A percentile compares a stretch with the other conserved stretches of the same genome.
Conservation (phyloP, 345 rosid genomes). For the Combretum micranthum region DNA sequence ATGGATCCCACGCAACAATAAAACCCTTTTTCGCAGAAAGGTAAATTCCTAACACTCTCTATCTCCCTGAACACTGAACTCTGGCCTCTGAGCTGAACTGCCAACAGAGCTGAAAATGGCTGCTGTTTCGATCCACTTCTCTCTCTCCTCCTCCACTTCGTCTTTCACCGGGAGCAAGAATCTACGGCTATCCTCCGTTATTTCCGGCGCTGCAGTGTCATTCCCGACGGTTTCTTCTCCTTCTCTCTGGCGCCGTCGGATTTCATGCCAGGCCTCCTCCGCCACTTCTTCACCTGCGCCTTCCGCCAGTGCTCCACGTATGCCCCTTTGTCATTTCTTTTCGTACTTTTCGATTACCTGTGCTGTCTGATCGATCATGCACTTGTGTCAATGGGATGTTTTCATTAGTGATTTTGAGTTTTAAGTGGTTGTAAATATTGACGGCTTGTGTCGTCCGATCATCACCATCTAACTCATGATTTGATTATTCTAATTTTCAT, state of each 20-base stretch:
- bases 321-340: background rate
- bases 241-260: constrained; percentile 20
- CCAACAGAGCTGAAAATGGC: constrained; percentile 38
- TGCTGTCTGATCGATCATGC: background rate
- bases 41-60: too few relatives aligned
- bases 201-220: constrained; percentile 18
- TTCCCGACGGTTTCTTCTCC: constrained; percentile 14
- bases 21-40: too few relatives aligned
- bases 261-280: constrained; percentile 62
- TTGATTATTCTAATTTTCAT: too few relatives aligned
- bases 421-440: too few relatives aligned
- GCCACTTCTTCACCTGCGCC: constrained; percentile 42
- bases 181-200: constrained; percentile 4
- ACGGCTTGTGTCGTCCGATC: too few relatives aligned
- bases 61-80: too few relatives aligned
- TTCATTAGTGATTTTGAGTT: too few relatives aligned
- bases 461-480: too few relatives aligned
- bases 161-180: constrained; percentile 16
- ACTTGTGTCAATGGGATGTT: too few relatives aligned
- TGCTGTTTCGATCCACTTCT: constrained; percentile 48
- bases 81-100: background rate
- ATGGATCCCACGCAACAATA: too few relatives aligned
- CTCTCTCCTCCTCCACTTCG: constrained; percentile 36
- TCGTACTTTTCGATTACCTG: background rate
- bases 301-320: constrained; percentile 32